These are phyloP conservation scores for Nyctanthes arbortristis DNA, from an alignment of 257 asterid species.

Conservation along the genomic window DNA sequence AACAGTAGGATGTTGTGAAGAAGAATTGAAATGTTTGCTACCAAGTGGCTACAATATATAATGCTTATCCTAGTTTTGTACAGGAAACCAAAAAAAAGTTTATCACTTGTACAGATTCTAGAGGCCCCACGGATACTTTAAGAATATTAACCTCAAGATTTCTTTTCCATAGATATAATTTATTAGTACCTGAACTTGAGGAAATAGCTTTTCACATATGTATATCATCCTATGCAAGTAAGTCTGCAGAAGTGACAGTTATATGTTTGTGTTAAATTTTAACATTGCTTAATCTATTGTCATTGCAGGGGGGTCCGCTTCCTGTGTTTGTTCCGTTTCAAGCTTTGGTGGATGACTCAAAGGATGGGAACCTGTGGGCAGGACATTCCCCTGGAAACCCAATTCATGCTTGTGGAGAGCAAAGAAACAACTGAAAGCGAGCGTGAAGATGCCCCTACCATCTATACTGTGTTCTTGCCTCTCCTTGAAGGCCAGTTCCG, in stretches of 20 bases:
- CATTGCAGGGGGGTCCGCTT: constrained; percentile 71
- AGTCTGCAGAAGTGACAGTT: not conserved
- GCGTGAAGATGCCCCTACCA: constrained; percentile 52
- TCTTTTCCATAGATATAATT: not conserved
- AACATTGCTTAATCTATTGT: not conserved
- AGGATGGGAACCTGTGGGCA: constrained; percentile 88
- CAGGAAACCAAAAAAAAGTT: no score
- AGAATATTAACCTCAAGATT: not conserved
- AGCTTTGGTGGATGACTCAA: constrained; percentile 99
- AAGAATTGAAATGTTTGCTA: no score
- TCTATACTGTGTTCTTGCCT: constrained; percentile 88
- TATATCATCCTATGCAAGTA: not conserved
- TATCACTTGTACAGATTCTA: no score
- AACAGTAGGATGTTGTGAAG: no score
- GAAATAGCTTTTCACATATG: not conserved
- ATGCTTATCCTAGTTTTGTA: no score
- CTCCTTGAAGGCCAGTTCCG: constrained; percentile 97
- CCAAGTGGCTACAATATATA: no score
- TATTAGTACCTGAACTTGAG: not conserved
- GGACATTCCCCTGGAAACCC: constrained; percentile 92
- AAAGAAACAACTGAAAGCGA: constrained; percentile 61
- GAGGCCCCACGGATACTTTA: no score
- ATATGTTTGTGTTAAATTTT: not conserved
- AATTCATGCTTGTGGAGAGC: constrained; percentile 94
- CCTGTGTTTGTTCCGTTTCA: constrained; percentile 93